Conservation (phyloP, 2,329 filamentous ascomycete species). For the Colletotrichum phormii region DNA sequence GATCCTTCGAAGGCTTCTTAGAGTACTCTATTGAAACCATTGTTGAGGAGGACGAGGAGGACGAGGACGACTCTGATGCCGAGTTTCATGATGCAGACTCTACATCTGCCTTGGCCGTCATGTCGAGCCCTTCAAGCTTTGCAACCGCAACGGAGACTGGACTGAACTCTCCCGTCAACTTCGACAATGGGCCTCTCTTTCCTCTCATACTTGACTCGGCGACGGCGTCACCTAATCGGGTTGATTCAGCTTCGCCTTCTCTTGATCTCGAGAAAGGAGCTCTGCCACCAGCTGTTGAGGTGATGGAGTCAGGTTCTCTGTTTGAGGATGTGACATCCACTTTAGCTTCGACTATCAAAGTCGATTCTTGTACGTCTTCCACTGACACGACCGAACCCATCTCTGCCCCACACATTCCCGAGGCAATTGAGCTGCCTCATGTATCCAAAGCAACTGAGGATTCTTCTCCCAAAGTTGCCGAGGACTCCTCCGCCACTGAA, state of each 20-base stretch:
- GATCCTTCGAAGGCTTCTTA: conserved; percentile 21
- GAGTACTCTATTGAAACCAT: conserved; percentile 30
- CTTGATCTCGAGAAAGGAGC: neutral
- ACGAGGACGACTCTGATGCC: conserved; percentile 24
- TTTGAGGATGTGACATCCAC: neutral
- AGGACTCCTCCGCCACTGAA: neutral
- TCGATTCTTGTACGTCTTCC: conserved; percentile 33
- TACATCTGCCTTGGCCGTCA: neutral
- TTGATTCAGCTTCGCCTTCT: neutral
- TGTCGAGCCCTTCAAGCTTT: conserved; percentile 33
- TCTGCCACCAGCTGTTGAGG: neutral
- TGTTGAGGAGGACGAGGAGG: conserved; percentile 30
- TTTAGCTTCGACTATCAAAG: conserved; percentile 1
- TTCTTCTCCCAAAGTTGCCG: neutral
- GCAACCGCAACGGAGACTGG: conserved; percentile 25
- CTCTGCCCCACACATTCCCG: neutral
- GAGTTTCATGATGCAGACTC: conserved; percentile 32
- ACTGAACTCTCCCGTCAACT: conserved; percentile 25
- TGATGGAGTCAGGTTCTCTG: neutral
- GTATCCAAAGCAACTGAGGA: neutral
- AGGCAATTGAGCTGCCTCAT: conserved; percentile 2
- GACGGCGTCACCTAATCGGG: neutral
- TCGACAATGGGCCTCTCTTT: conserved; percentile 5
- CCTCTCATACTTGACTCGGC: neutral
- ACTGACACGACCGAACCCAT: conserved; percentile 12